Percentiles rank a stretch among this genome's conserved stretches.
Conservation (phyloP, 306 rosid species). For the Bauhinia variegata region DNA sequence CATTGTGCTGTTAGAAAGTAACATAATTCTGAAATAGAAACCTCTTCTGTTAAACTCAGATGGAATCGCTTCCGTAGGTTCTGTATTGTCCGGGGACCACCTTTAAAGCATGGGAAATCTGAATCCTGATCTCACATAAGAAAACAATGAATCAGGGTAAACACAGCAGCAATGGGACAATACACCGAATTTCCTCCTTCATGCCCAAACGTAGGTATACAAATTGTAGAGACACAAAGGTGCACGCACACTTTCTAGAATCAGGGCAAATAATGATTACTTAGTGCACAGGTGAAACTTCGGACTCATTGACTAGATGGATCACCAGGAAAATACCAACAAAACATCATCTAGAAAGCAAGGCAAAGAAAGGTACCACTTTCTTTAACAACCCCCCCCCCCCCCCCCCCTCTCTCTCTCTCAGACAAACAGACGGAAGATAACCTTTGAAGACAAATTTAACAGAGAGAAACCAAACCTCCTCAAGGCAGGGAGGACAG, state of each 20-base stretch:
- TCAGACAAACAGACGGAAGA: conserved; percentile 14
- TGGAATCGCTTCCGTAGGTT: conserved; percentile 95
- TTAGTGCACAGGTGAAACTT: conserved; percentile 5
- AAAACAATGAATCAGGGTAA: conserved; percentile 34
- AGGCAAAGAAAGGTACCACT: conserved; percentile 19
- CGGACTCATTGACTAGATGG: conserved; percentile 18
- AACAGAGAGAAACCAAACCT: too few relatives aligned
- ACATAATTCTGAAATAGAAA: conserved; percentile 38
- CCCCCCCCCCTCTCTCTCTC: too few relatives aligned
- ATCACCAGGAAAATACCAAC: conserved; percentile 15
- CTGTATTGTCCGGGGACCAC: conserved; percentile 93
- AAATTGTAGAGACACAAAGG: conserved; percentile 8
- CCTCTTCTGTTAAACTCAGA: conserved; percentile 97
- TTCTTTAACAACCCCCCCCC: too few relatives aligned
- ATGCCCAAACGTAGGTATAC: conserved; percentile 20
- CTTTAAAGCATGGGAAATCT: conserved; percentile 97
- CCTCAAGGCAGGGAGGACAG: too few relatives aligned
- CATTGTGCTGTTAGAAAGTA: not conserved
- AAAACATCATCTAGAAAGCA: conserved; percentile 25
- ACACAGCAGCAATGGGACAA: conserved; percentile 11
- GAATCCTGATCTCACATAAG: conserved; percentile 74
- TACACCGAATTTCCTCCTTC: conserved; percentile 28
- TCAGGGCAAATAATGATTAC: conserved; percentile 14
- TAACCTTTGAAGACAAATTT: not conserved
- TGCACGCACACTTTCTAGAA: not conserved